Conservation (phyloP, 176 grass and related monocot genomes). For the Paspalum vaginatum region DNA sequence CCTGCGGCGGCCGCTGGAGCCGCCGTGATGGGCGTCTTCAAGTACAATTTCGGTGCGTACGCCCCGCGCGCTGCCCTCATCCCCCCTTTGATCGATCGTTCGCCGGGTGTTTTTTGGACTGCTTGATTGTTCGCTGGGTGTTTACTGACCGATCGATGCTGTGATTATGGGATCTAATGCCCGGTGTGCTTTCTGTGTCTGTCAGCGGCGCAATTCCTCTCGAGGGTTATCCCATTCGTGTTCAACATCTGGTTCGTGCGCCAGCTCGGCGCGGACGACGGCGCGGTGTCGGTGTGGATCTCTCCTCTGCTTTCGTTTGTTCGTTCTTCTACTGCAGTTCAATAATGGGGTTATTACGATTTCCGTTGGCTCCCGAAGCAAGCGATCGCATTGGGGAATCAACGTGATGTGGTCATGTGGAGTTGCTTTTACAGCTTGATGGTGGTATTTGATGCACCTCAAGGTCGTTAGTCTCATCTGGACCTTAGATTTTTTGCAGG, state of each 20-base stretch:
- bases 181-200: slow-evolving; percentile 7
- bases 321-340: not conserved
- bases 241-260: slow-evolving; percentile 97
- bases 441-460: slow-evolving; percentile 8
- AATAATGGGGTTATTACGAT: not conserved
- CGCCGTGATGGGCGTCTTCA: slow-evolving; percentile 70
- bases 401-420: not conserved
- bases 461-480: not conserved
- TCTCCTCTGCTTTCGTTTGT: not conserved
- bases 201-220: slow-evolving; percentile 86
- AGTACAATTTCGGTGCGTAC: slow-evolving; percentile 81
- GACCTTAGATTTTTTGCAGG: slow-evolving; percentile 13
- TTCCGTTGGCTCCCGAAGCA: not conserved
- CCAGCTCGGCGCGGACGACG: slow-evolving; percentile 71
- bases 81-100: not conserved
- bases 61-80: not conserved
- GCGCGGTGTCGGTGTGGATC: slow-evolving; percentile 72
- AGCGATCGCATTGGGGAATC: not conserved
- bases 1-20: slow-evolving; percentile 22
- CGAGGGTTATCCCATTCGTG: slow-evolving; percentile 81
- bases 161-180: slow-evolving; percentile 15
- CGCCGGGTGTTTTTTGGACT: not conserved
- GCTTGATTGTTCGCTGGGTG: not conserved
- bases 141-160: not conserved
- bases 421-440: not conserved